phyloP scores from a whole-genome alignment of 768 basidiomycete species.

The Suillus ampliporus region DNA sequence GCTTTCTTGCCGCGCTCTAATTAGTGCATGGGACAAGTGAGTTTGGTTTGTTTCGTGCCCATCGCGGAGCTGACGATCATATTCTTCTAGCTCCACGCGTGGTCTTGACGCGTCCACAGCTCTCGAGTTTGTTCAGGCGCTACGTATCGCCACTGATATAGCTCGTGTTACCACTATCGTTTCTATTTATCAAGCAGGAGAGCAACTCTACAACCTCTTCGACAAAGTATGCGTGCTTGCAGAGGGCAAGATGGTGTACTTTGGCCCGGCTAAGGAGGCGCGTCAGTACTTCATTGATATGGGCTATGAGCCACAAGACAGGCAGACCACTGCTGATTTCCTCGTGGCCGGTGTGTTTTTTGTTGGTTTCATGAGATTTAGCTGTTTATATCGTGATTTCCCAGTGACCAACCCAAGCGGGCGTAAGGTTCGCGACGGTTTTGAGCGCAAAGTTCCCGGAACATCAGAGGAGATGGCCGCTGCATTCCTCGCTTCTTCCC shows the following conservation, averaged over 20 bases:
- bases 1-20: constrained; percentile 80
- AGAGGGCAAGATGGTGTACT: constrained; percentile 82
- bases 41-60: not conserved
- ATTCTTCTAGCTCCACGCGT: constrained; percentile 54
- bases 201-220: constrained; percentile 76
- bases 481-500: constrained; percentile 49
- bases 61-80: not conserved
- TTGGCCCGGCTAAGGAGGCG: constrained; percentile 74
- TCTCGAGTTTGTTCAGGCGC: constrained; percentile 79
- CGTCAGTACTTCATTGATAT: constrained; percentile 78
- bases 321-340: constrained; percentile 88
- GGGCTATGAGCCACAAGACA: constrained; percentile 75
- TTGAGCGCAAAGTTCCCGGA: constrained; percentile 35
- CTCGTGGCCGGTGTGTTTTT: constrained; percentile 55
- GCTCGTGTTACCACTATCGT: constrained; percentile 81
- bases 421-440: constrained; percentile 50
- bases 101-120: constrained; percentile 89
- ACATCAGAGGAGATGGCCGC: constrained; percentile 64
- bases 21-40: constrained; percentile 81
- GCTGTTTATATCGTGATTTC: constrained; percentile 21
- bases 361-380: not conserved
- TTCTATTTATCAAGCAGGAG: constrained; percentile 77
- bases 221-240: constrained; percentile 89
- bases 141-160: constrained; percentile 86
- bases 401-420: constrained; percentile 67